Conservation (phyloP, 2,329 filamentous ascomycete genomes). For the Byssochlamys sp. region DNA sequence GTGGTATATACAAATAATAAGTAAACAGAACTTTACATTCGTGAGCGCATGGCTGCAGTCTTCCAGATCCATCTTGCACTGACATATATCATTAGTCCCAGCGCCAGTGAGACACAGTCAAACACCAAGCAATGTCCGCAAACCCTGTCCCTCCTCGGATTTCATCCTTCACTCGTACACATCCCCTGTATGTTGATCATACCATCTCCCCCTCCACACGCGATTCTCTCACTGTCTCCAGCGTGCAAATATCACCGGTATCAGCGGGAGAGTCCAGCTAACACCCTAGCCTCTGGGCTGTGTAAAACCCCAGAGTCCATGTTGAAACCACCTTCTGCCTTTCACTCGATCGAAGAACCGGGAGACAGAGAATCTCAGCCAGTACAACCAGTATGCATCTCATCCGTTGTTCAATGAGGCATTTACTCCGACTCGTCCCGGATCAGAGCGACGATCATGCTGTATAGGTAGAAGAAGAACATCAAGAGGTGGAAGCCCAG, state of each 20-base stretch:
- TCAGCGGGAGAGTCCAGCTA: neutral
- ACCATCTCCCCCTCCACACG: neutral
- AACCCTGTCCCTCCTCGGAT: neutral
- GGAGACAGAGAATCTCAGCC: conserved; percentile 3
- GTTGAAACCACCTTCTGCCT: conserved; percentile 1
- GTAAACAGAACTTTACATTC: neutral
- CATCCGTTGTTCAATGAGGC: conserved; percentile 27
- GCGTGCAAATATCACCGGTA: neutral
- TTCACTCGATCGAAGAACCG: neutral
- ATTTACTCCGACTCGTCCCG: conserved; percentile 79
- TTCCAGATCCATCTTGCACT: neutral
- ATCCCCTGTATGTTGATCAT: neutral
- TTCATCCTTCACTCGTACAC: neutral
- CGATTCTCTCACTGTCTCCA: neutral
- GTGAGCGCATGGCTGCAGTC: neutral
- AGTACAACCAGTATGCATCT: conserved; percentile 29
- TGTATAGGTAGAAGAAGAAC: conserved; percentile 99
- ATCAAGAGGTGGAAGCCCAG: conserved; percentile 96
- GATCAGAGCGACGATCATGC: conserved; percentile 95
- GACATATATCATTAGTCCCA: neutral
- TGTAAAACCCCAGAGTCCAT: neutral
- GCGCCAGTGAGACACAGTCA: neutral
- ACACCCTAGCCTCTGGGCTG: neutral
- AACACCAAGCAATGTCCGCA: neutral
- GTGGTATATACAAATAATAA: conserved; percentile 27